Percentiles rank a stretch among this genome's conserved stretches.
Conservation (phyloP, 306 rosid genomes). For the Trifolium repens region DNA sequence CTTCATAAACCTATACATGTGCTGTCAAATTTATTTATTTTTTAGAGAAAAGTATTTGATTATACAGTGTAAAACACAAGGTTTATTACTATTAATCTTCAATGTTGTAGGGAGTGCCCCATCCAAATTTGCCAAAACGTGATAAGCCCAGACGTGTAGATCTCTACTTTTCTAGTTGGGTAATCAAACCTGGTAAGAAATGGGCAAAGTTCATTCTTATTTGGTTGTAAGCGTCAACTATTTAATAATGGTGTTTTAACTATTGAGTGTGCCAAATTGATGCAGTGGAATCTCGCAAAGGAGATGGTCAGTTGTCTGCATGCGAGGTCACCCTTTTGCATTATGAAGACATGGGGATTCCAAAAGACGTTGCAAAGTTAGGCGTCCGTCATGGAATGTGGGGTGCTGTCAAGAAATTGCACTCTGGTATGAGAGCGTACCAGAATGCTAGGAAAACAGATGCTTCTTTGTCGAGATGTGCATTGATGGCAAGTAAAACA, state of each 20-base stretch:
- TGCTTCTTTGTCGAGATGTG: constrained; percentile 65
- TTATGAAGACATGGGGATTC: constrained; percentile 98
- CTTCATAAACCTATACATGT: constrained; percentile 14
- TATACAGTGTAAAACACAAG: constrained; percentile 12
- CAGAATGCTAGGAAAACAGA: constrained; percentile 82
- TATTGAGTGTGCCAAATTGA: constrained; percentile 45
- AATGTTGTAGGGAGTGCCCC: constrained; percentile 74
- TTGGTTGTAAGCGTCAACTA: not conserved
- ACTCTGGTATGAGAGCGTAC: constrained; percentile 92
- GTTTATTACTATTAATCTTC: constrained; percentile 43
- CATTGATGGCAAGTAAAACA: constrained; percentile 77
- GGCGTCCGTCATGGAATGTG: constrained; percentile 99
- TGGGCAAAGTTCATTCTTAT: not conserved
- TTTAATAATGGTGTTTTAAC: constrained; percentile 19
- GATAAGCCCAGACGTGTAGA: constrained; percentile 98
- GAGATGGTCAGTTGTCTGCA: constrained; percentile 86
- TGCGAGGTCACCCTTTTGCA: constrained; percentile 94
- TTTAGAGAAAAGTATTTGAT: not conserved
- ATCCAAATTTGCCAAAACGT: constrained; percentile 81
- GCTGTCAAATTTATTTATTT: not conserved
- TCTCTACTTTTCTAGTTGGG: constrained; percentile 91
- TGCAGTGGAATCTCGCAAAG: constrained; percentile 92
- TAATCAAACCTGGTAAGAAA: constrained; percentile 81
- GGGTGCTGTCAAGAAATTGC: constrained; percentile 95
- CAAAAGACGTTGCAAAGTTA: constrained; percentile 95